Conservation (phyloP, 331 rosid genomes). For the Quercus tomentella region DNA sequence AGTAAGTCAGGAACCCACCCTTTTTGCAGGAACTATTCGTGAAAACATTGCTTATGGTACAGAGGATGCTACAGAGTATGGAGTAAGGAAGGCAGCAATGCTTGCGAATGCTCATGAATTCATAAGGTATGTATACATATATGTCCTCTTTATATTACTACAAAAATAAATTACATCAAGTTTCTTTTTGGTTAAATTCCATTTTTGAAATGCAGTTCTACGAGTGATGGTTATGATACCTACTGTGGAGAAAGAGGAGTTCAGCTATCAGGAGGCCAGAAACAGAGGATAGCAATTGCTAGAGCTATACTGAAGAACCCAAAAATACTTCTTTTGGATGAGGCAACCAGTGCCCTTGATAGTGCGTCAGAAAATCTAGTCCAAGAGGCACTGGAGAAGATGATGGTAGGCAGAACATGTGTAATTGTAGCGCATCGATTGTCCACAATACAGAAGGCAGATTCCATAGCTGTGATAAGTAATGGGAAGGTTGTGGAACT, state of each 20-base stretch:
- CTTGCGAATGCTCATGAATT: slow-evolving; percentile 80
- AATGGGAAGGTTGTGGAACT: slow-evolving; percentile 59
- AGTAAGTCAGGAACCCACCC: slow-evolving; percentile 81
- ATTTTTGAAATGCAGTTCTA: slow-evolving; percentile 41
- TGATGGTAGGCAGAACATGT: slow-evolving; percentile 73
- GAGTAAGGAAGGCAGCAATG: slow-evolving; percentile 54
- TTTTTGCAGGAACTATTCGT: slow-evolving; percentile 62
- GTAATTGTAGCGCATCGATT: slow-evolving; percentile 67
- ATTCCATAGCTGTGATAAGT: slow-evolving; percentile 53
- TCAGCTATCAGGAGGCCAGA: slow-evolving; percentile 75
- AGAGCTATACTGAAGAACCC: slow-evolving; percentile 68
- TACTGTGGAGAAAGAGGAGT: slow-evolving; percentile 80
- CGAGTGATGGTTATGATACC: slow-evolving; percentile 64
- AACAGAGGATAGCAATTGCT: slow-evolving; percentile 74
- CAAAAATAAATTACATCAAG: not conserved
- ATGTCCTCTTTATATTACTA: not conserved
- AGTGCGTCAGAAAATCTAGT: slow-evolving; percentile 65
- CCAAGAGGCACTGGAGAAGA: slow-evolving; percentile 68
- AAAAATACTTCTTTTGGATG: slow-evolving; percentile 63
- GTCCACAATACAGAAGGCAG: slow-evolving; percentile 62
- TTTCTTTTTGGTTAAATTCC: not conserved
- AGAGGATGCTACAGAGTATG: slow-evolving; percentile 55
- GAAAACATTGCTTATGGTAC: slow-evolving; percentile 63
- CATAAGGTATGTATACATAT: slow-evolving; percentile 38
- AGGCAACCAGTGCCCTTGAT: slow-evolving; percentile 79